Percentiles rank a stretch among this genome's conserved stretches.
Conservation (phyloP, 1,284 basidiomycete genomes). For the Puccinia triticina region DNA sequence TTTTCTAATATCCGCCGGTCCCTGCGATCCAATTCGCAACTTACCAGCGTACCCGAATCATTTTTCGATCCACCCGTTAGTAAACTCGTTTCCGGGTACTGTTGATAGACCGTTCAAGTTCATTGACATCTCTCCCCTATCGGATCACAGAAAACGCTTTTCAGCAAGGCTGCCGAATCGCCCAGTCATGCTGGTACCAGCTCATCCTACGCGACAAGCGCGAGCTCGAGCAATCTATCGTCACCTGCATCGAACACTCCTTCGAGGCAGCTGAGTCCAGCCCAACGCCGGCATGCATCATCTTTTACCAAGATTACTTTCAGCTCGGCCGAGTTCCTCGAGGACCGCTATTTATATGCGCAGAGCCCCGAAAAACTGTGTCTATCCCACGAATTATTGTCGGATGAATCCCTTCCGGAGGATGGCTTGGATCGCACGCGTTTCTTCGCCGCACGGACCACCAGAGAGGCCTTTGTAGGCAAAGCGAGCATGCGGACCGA, state of each 20-base stretch:
- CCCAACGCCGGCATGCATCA: slow-evolving; percentile 10
- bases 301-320: background rate
- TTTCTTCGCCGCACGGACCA: background rate
- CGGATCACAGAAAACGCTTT: background rate
- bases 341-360: background rate
- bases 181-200: background rate
- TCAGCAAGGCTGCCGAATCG: background rate
- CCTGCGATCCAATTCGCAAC: slow-evolving; percentile 3
- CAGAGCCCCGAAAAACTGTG: background rate
- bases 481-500: background rate
- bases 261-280: background rate
- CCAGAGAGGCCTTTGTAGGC: background rate
- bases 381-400: background rate
- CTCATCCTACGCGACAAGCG: background rate
- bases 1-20: slow-evolving; percentile 1
- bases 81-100: background rate
- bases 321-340: background rate
- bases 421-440: background rate
- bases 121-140: background rate
- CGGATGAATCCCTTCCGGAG: background rate
- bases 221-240: slow-evolving; percentile 21
- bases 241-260: slow-evolving; percentile 17
- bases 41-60: slow-evolving; percentile 14
- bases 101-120: background rate
- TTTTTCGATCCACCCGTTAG: slow-evolving; percentile 26